Evolutionary conservation across 306 rosid genomes (phyloP).

Genomic region (Trifolium subterraneum): DNA sequence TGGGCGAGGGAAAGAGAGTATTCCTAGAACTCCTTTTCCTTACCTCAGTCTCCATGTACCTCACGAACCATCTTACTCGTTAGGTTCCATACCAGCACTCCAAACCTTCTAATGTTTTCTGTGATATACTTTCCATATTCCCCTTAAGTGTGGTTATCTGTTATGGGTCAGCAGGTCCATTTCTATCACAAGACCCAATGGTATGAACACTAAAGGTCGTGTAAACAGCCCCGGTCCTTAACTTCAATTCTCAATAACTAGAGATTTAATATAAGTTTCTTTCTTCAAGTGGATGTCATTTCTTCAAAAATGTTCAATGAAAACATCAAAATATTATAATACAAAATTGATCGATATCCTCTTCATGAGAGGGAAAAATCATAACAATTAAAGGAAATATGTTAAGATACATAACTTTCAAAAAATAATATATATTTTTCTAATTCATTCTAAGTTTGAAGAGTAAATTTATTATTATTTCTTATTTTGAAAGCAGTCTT

Average conservation of each 20-base stretch:
- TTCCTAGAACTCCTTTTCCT: not conserved
- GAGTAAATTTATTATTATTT: too few relatives aligned
- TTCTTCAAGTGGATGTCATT: not conserved
- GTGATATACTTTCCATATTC: not conserved
- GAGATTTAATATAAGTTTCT: conserved; percentile 11
- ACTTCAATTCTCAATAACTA: conserved; percentile 2
- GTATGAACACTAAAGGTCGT: conserved; percentile 1
- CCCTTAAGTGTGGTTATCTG: not conserved
- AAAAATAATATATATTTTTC: not conserved
- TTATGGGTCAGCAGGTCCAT: not conserved
- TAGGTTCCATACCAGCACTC: not conserved
- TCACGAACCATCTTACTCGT: not conserved
- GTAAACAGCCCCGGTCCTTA: too few relatives aligned
- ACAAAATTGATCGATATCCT: not conserved
- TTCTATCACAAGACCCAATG: not conserved
- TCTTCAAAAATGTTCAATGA: conserved; percentile 16
- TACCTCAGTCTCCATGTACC: not conserved
- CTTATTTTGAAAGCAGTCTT: too few relatives aligned
- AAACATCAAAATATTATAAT: conserved; percentile 15
- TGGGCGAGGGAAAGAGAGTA: too few relatives aligned
- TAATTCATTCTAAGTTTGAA: conserved; percentile 4
- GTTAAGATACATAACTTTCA: not conserved
- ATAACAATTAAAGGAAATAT: not conserved
- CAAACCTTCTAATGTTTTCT: not conserved
- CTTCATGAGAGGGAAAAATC: not conserved